These are phyloP conservation scores for Cryptosporidium felis DNA, from an alignment of 169 alveolate species.

Conservation along the genomic window DNA sequence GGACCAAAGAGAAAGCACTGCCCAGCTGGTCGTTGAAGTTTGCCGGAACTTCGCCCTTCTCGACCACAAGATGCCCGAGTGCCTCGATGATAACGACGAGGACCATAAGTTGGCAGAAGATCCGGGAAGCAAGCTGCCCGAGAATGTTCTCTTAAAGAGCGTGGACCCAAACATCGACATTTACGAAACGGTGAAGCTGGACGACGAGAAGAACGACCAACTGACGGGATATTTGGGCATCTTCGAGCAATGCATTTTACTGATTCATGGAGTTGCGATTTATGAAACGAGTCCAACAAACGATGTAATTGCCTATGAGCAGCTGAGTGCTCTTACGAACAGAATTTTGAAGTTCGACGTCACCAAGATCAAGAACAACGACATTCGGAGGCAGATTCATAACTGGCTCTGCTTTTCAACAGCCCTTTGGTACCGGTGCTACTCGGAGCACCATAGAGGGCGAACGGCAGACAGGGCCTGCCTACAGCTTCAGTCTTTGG, in stretches of 20 bases:
- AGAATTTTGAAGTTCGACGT: slow-evolving; percentile 78
- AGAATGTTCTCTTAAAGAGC: slow-evolving; percentile 77
- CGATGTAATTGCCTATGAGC: slow-evolving; percentile 74
- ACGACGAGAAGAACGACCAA: slow-evolving; percentile 69
- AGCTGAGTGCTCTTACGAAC: slow-evolving; percentile 40
- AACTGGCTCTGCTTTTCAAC: slow-evolving; percentile 84
- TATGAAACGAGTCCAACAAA: slow-evolving; percentile 81
- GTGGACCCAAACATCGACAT: slow-evolving; percentile 79
- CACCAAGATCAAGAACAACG: slow-evolving; percentile 78
- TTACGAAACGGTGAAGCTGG: slow-evolving; percentile 77
- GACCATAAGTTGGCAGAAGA: slow-evolving; percentile 71
- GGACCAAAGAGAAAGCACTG: slow-evolving; percentile 80
- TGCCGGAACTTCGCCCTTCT: slow-evolving; percentile 62
- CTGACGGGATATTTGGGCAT: slow-evolving; percentile 72
- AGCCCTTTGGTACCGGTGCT: slow-evolving; percentile 80
- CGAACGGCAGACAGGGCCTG: slow-evolving; percentile 83
- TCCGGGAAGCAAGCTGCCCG: slow-evolving; percentile 71
- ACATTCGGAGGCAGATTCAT: slow-evolving; percentile 76
- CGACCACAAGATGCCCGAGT: not conserved
- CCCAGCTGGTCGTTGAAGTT: slow-evolving; percentile 82
- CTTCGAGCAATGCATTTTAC: slow-evolving; percentile 80
- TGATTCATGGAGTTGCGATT: slow-evolving; percentile 77
- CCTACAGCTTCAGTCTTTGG: slow-evolving; percentile 81
- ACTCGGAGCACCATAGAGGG: slow-evolving; percentile 79
- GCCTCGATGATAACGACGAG: slow-evolving; percentile 43